phyloP scores from a whole-genome alignment of 495 filamentous ascomycete species.

The Ascodesmis nigricans region DNA sequence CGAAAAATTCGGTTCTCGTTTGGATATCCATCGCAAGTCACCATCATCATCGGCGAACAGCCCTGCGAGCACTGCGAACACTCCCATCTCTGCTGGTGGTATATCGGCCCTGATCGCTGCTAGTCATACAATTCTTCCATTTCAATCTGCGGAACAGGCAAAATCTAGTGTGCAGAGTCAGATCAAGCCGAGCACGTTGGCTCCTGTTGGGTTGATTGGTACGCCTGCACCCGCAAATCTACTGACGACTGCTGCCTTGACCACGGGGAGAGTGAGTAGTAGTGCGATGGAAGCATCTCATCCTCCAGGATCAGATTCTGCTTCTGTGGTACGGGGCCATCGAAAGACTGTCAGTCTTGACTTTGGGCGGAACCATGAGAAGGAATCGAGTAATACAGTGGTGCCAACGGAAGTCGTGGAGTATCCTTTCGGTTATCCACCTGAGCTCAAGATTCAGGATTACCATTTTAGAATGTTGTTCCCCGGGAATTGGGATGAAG shows the following conservation, averaged over 20 bases:
- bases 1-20: conserved; percentile 75
- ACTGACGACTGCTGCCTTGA: conserved; percentile 66
- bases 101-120: conserved; percentile 74
- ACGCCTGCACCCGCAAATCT: conserved; percentile 72
- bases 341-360: conserved; percentile 68
- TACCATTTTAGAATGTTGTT: conserved; percentile 84
- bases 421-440: conserved; percentile 65
- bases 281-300: neutral
- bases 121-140: conserved; percentile 54
- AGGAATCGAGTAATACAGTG: conserved; percentile 9
- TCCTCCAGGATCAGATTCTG: conserved; percentile 34
- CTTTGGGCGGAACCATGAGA: conserved; percentile 21
- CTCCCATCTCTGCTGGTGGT: conserved; percentile 32
- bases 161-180: neutral
- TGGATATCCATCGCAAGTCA: conserved; percentile 71
- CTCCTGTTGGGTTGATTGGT: conserved; percentile 61
- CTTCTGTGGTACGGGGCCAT: conserved; percentile 54
- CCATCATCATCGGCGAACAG: conserved; percentile 26
- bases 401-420: conserved; percentile 26
- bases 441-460: conserved; percentile 65
- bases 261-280: conserved; percentile 35
- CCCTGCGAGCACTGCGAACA: conserved; percentile 24
- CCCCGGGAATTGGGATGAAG: conserved; percentile 49
- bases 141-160: conserved; percentile 22
- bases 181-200: conserved; percentile 39